Percentiles rank a stretch among this genome's conserved stretches.
Evolutionary conservation across 306 rosid species (phyloP).

Genomic region (Hylodesmum podocarpum): DNA sequence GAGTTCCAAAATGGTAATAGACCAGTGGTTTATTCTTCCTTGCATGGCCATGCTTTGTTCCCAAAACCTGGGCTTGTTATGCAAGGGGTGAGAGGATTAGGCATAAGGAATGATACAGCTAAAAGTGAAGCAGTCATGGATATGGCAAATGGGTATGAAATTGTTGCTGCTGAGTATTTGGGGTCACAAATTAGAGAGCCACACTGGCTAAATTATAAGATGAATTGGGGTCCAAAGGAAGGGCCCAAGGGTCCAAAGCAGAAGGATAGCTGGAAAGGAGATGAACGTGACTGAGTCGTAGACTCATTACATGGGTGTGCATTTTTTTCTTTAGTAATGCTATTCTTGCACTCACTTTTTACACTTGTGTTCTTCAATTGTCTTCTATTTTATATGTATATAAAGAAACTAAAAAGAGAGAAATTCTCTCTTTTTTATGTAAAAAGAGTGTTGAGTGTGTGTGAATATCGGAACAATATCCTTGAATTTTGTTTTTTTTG

Average conservation of each 20-base stretch:
- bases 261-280: conserved; percentile 62
- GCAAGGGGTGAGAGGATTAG: conserved; percentile 57
- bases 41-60: conserved; percentile 66
- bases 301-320: neutral
- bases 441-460: neutral
- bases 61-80: conserved; percentile 58
- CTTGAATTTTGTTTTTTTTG: too few species aligned
- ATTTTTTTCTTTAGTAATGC: neutral
- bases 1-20: conserved; percentile 55
- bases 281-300: conserved; percentile 44
- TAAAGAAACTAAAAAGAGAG: neutral
- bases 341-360: neutral
- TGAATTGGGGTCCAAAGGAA: conserved; percentile 79
- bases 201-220: conserved; percentile 59
- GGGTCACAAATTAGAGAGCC: conserved; percentile 46
- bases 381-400: neutral
- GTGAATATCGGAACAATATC: neutral
- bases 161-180: conserved; percentile 56
- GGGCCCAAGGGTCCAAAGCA: conserved; percentile 85
- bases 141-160: conserved; percentile 32
- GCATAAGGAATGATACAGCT: conserved; percentile 63
- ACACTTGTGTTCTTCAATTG: neutral
- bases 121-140: conserved; percentile 52
- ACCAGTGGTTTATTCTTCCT: conserved; percentile 55
- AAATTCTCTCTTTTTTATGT: neutral